Evolutionary conservation across 768 basidiomycete genomes (phyloP).

Genomic region (Galerina marginata): DNA sequence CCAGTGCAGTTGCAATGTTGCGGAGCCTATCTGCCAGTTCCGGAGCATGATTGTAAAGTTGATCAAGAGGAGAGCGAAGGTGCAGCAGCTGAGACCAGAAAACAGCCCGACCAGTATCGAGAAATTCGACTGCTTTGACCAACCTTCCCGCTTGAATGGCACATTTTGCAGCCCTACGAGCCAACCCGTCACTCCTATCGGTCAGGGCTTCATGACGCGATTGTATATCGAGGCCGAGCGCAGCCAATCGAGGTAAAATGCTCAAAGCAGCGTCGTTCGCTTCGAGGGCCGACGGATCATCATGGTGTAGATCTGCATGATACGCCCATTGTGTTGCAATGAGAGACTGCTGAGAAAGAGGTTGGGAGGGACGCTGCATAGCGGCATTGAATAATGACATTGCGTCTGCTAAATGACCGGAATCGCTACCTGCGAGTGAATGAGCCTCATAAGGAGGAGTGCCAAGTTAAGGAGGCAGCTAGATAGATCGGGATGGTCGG

Average conservation of each 20-base stretch:
- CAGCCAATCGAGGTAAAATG: conserved; percentile 8
- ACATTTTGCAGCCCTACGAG: conserved; percentile 14
- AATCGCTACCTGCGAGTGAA: background rate
- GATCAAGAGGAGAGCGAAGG: conserved; percentile 16
- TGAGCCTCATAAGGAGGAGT: background rate
- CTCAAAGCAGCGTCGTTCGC: conserved; percentile 15
- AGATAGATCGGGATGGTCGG: background rate
- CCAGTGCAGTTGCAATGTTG: conserved; percentile 5
- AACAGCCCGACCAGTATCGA: conserved; percentile 17
- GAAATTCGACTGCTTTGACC: conserved; percentile 15
- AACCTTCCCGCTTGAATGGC: conserved; percentile 10
- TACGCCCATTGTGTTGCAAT: conserved; percentile 10
- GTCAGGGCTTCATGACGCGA: conserved; percentile 11
- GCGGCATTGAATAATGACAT: conserved; percentile 8
- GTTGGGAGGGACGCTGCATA: background rate
- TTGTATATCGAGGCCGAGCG: conserved; percentile 10
- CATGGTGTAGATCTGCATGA: conserved; percentile 9
- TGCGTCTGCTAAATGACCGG: conserved; percentile 1
- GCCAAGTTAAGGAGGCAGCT: conserved; percentile 5
- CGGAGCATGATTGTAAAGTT: conserved; percentile 7
- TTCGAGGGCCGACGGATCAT: conserved; percentile 6
- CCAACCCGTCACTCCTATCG: conserved; percentile 11
- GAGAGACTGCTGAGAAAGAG: background rate
- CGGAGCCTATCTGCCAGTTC: conserved; percentile 6
- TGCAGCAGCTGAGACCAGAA: conserved; percentile 19